Conservation (phyloP, 352 stramenopile species). For the Pythium aristosporum region DNA sequence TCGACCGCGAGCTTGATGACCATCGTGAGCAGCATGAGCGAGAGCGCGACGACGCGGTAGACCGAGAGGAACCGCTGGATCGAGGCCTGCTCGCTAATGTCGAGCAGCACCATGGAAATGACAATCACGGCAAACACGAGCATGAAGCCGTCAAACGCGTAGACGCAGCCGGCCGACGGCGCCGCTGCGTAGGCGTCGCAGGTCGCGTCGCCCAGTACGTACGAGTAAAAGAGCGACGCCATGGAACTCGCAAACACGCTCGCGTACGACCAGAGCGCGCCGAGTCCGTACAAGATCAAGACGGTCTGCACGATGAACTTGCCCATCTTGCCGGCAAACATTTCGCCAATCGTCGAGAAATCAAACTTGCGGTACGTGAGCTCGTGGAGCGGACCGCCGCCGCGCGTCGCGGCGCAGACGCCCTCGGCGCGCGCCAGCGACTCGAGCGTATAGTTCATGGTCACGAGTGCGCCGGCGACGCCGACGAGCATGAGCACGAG, state of each 20-base stretch:
- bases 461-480: conserved; percentile 62
- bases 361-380: conserved; percentile 88
- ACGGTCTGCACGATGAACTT: conserved; percentile 67
- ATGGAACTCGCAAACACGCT: conserved; percentile 87
- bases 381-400: conserved; percentile 52
- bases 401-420: conserved; percentile 54
- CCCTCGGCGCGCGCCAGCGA: conserved; percentile 75
- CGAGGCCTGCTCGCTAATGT: conserved; percentile 78
- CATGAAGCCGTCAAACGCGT: conserved; percentile 79
- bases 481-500: conserved; percentile 60
- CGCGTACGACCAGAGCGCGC: conserved; percentile 81
- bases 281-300: conserved; percentile 74
- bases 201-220: conserved; percentile 46
- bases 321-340: conserved; percentile 76
- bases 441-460: conserved; percentile 90
- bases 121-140: conserved; percentile 71
- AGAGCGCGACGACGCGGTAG: conserved; percentile 77
- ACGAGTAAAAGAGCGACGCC: conserved; percentile 75
- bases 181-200: conserved; percentile 68
- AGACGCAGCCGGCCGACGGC: conserved; percentile 48
- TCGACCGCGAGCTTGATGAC: conserved; percentile 66
- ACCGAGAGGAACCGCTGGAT: conserved; percentile 84
- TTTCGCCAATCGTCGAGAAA: conserved; percentile 77
- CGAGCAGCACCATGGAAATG: conserved; percentile 80
- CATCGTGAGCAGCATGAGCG: conserved; percentile 80